Evolutionary conservation across 176 grass and related monocot species (phyloP), one percentile per base, ranked within the genome.

Genomic region (Eragrostis nindensis): DNA sequence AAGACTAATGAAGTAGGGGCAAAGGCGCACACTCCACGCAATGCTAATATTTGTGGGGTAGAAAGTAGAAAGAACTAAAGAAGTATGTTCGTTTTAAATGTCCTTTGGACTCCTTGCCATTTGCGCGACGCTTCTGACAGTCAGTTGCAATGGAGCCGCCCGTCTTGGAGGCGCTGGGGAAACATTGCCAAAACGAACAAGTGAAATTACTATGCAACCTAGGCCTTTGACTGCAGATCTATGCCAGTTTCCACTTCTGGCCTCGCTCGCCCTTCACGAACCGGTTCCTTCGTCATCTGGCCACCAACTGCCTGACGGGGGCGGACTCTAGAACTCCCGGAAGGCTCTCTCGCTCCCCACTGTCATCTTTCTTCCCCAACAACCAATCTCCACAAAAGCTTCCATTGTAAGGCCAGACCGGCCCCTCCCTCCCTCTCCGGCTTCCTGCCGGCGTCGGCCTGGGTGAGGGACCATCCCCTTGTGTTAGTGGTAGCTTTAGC

Each of bases 201-300:
- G 27, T 7, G 25, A 3, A 10, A 78, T 38, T 9, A 42, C 41
- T 52, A 16, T 3, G 47, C 63, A 18, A 55, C 80, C 69, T 42
- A 63, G 21, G 17, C 1, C 49, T 41, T 54, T 83, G 71, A 83
- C 81, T 48, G 19, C 11, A 4, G 61, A 75, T 75, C 36, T 68
- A 83, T 75, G 81, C 48, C 2, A 30, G 68, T 24, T 61, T 22
- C 79, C 56, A 24, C 11, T 82, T 82, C 0, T 36, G 2, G 30
- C n/a, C 30, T 22, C 12, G 11, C 19, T n/a, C n/a, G n/a, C 7
- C 17, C 46, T 77, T 77, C 24, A 77, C 75, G 57, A 47, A 10
- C 8, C 56, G n/a, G 48, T 52, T 47, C n/a, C 40, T 8, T 22
- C 11, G 25, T 27, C 10, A 11, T 9, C 26, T 15, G 25, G 12